Conservation (phyloP, 345 rosid genomes). For the Heritiera fomes region DNA sequence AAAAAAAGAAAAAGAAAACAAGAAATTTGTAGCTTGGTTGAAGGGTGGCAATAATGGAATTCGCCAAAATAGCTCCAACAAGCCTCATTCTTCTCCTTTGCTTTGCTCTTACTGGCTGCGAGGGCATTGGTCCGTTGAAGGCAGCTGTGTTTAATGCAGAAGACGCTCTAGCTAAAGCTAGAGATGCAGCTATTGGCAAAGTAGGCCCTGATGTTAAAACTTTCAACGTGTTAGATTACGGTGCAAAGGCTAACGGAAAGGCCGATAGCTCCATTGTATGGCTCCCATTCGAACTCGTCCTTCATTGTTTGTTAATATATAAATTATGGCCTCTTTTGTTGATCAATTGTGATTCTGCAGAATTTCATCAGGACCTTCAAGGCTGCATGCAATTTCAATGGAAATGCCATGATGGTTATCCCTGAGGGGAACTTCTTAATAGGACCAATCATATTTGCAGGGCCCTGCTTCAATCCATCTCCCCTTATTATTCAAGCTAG, state of each 20-base stretch:
- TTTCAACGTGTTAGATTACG: constrained; percentile 12
- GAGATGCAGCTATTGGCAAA: not conserved
- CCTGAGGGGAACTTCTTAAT: constrained; percentile 11
- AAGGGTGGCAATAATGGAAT: not conserved
- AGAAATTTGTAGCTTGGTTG: not conserved
- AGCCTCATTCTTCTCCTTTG: constrained; percentile 10
- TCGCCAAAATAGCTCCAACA: not conserved
- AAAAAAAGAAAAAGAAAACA: too few relatives aligned
- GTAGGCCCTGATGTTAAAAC: not conserved
- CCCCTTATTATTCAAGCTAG: not conserved
- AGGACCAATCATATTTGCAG: constrained; percentile 4
- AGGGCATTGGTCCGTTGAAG: not conserved
- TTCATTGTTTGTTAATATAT: not conserved
- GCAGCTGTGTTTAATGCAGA: not conserved
- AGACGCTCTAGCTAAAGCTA: not conserved
- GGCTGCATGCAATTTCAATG: constrained; percentile 19
- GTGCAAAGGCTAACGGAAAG: constrained; percentile 21
- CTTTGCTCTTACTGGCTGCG: not conserved
- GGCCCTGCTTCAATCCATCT: constrained; percentile 15
- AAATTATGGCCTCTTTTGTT: not conserved
- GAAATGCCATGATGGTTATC: constrained; percentile 18
- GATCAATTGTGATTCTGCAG: not conserved
- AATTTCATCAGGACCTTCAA: constrained; percentile 20
- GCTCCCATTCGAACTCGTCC: not conserved
- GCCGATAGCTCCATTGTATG: not conserved